Conservation (phyloP, 108 stramenopile species). For the Fragilaria crotonensis region DNA sequence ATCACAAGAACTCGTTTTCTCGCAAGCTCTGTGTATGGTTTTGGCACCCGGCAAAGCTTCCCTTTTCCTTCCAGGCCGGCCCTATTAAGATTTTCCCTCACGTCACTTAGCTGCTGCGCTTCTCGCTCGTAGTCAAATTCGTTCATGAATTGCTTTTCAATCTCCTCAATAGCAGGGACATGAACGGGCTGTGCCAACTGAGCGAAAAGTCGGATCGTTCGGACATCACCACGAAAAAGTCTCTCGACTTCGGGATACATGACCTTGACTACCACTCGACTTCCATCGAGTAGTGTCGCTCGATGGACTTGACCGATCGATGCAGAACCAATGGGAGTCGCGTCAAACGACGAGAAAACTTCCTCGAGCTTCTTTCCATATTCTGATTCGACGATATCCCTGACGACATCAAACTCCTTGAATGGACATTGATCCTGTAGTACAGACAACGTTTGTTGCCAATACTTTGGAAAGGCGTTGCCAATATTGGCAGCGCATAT, state of each 20-base stretch:
- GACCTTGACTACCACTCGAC: slow-evolving; percentile 70
- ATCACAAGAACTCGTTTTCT: slow-evolving; percentile 78
- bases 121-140: slow-evolving; percentile 92
- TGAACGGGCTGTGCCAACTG: slow-evolving; percentile 84
- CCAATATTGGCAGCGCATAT: slow-evolving; percentile 80
- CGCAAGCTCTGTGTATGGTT: slow-evolving; percentile 53
- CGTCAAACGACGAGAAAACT: slow-evolving; percentile 61
- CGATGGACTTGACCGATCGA: slow-evolving; percentile 84
- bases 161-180: slow-evolving; percentile 78
- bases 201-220: slow-evolving; percentile 72
- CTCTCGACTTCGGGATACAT: slow-evolving; percentile 75
- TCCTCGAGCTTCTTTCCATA: slow-evolving; percentile 34
- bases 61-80: slow-evolving; percentile 47
- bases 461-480: slow-evolving; percentile 73
- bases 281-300: slow-evolving; percentile 59
- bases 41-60: slow-evolving; percentile 48
- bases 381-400: slow-evolving; percentile 53
- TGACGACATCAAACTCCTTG: slow-evolving; percentile 50
- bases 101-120: slow-evolving; percentile 48
- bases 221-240: slow-evolving; percentile 73
- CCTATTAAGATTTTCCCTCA: slow-evolving; percentile 53
- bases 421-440: slow-evolving; percentile 75
- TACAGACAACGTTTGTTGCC: slow-evolving; percentile 79
- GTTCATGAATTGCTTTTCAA: slow-evolving; percentile 87
- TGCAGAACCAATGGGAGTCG: slow-evolving; percentile 75